phyloP scores from a whole-genome alignment of 345 rosid species.

The Punica granatum region DNA sequence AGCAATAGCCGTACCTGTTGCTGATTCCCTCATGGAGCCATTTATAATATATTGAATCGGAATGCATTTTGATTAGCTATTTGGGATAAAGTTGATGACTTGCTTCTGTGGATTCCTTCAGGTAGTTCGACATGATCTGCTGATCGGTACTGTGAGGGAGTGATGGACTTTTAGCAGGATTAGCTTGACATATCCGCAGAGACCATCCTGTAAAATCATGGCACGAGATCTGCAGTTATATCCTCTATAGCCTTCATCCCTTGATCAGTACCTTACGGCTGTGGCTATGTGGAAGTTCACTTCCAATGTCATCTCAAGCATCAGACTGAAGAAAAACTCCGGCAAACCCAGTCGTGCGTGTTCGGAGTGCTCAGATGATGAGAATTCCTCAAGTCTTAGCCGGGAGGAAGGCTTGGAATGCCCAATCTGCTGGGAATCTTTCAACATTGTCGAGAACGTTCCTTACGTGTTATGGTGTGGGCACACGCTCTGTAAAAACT shows the following conservation, averaged over 20 bases:
- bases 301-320: conserved; percentile 17
- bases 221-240: background rate
- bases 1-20: too few species aligned
- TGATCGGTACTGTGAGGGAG: background rate
- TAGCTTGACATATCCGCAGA: background rate
- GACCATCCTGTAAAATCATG: background rate
- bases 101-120: background rate
- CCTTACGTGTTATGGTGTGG: conserved; percentile 40
- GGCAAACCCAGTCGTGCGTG: conserved; percentile 14
- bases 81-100: background rate
- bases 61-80: background rate
- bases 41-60: background rate
- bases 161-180: background rate
- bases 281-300: conserved; percentile 20
- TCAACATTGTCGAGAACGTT: conserved; percentile 42
- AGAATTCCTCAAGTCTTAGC: conserved; percentile 14
- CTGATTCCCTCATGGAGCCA: too few species aligned
- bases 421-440: conserved; percentile 43
- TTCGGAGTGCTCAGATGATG: conserved; percentile 38
- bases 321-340: conserved; percentile 17
- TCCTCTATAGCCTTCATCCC: background rate
- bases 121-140: background rate
- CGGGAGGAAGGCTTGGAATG: conserved; percentile 41
- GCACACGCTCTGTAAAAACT: conserved; percentile 39
- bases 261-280: background rate